Evolutionary conservation across 345 rosid genomes (phyloP), one percentile per base, ranked within the genome.

Genomic region (Acer campestre): DNA sequence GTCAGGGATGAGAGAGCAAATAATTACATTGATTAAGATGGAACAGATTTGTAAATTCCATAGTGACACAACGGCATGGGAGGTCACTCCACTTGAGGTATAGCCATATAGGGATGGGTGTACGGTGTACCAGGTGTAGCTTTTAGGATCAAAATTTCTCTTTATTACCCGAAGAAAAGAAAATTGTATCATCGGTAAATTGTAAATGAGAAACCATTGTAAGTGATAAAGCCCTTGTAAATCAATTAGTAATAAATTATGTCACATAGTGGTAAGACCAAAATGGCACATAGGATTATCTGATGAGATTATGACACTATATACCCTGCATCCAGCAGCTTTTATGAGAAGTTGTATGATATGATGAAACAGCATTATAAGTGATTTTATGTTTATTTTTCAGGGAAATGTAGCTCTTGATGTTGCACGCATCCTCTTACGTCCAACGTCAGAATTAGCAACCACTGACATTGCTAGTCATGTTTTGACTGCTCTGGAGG

Each of bases 381-480:
- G 25, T 65, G 48, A 35, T 13, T 38, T 67, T 70, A 55, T 44
- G 49, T 53, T 68, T 67, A 22, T 20, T 61, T 85, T 61, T 61
- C 86, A 96, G 99, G 99, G 99, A 69, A 96, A 96, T 89, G 98
- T 96, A 73, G 99, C 98, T 81, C 92, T 94, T 64, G 97, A 94
- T 82, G 92, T 89, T 82, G 97, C 97, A 74, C 90, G 97, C 70
- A 87, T 96, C 80, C 97, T 96, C 62, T 79, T 96, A 75, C 84
- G 89, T 67, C 93, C 99, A 13, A 88, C 88, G 40, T 70, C 84
- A 67, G 97, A 94, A 80, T 78, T 96, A 85, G 94, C 94, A 12
- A 82, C 83, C 9, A 93, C 99, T 76, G 99, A 96, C 88, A 96
- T 94, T 77, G 90, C 98, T 17, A 74, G 77, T 51, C 94, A 90